Evolutionary conservation across 345 rosid species (phyloP).

Genomic region (Gynandropsis gynandra): DNA sequence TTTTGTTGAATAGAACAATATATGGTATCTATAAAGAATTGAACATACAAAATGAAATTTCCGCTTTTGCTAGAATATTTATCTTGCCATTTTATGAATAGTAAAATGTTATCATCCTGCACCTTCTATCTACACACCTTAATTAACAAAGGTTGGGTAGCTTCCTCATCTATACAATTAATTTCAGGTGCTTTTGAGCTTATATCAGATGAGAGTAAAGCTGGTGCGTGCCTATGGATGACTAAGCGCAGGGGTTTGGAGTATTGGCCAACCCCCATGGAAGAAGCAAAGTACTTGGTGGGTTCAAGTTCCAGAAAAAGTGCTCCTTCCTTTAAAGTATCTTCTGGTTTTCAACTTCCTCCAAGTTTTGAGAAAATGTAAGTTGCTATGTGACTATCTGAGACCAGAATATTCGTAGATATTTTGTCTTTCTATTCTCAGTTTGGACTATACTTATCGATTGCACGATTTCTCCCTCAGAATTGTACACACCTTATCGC

Average conservation of each 20-base stretch:
- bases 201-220: constrained; percentile 68
- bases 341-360: constrained; percentile 52
- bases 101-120: neutral
- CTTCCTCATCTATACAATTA: neutral
- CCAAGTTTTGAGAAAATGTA: constrained; percentile 76
- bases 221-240: constrained; percentile 88
- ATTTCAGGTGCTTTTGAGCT: constrained; percentile 77
- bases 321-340: constrained; percentile 27
- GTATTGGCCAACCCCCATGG: constrained; percentile 82
- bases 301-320: constrained; percentile 38
- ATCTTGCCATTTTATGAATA: constrained; percentile 4
- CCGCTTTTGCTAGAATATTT: neutral
- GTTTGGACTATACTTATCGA: constrained; percentile 11
- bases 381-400: constrained; percentile 27
- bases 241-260: constrained; percentile 82
- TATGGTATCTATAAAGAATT: neutral
- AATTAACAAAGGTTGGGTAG: constrained; percentile 2
- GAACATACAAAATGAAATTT: neutral
- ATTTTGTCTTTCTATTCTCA: constrained; percentile 4
- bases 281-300: constrained; percentile 59
- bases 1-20: constrained; percentile 6
- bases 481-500: constrained; percentile 77
- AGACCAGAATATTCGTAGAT: neutral
- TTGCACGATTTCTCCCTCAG: constrained; percentile 38
- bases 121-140: neutral